A percentile compares a stretch with the other conserved stretches of the same genome.
These are phyloP conservation scores for Fusarium sarcochroum DNA, from an alignment of 2,329 filamentous ascomycete species.

Conservation along the genomic window DNA sequence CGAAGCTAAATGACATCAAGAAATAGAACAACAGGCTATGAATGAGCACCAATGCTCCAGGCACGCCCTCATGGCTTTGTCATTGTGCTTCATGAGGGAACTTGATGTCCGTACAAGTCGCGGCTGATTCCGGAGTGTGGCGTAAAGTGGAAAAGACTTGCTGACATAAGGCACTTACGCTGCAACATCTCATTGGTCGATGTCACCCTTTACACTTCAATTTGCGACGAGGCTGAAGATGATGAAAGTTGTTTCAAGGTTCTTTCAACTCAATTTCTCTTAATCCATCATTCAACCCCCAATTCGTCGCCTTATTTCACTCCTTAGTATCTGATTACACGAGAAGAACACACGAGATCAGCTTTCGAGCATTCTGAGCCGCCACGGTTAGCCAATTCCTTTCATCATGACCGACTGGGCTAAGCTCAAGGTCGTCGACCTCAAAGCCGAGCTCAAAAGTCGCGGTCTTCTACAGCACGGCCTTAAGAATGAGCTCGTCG, in stretches of 20 bases:
- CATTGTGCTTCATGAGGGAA: constrained; percentile 12
- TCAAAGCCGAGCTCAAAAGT: constrained; percentile 80
- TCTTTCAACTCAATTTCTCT: constrained; percentile 10
- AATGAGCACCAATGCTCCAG: background rate
- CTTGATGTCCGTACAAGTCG: background rate
- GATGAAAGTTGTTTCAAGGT: constrained; percentile 24
- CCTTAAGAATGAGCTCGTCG: constrained; percentile 79
- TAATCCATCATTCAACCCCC: constrained; percentile 2
- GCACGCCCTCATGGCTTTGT: constrained; percentile 7
- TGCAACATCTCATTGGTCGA: constrained; percentile 36
- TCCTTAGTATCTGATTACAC: no score
- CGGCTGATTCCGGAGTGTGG: constrained; percentile 20
- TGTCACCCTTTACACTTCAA: constrained; percentile 19
- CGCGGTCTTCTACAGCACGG: constrained; percentile 78
- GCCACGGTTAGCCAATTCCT: constrained; percentile 25
- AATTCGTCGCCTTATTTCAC: background rate
- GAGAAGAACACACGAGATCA: background rate
- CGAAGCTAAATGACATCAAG: background rate
- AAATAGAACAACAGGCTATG: background rate
- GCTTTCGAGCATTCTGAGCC: constrained; percentile 6
- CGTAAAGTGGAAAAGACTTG: constrained; percentile 2
- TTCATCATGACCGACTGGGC: constrained; percentile 65
- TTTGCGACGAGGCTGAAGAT: constrained; percentile 46
- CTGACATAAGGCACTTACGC: constrained; percentile 38
- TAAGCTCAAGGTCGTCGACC: constrained; percentile 79